A percentile compares a stretch with the other conserved stretches of the same genome.
Conservation (phyloP, 306 rosid species). For the Cicer cuneatum region DNA sequence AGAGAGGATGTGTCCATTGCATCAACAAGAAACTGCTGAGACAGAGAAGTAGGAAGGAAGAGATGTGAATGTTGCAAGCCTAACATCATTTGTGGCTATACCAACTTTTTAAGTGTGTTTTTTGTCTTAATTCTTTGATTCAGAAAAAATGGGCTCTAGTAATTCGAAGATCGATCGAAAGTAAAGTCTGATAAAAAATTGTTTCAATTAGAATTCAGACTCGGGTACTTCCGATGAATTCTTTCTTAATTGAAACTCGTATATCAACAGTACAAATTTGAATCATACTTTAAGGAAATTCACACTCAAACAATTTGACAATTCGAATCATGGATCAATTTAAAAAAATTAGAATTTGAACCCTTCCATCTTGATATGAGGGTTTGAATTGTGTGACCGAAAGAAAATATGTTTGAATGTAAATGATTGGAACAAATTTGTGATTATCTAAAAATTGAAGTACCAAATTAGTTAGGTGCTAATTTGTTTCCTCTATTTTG, state of each 20-base stretch:
- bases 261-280: background rate
- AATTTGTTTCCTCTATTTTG: too few species aligned
- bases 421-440: background rate
- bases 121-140: too few species aligned
- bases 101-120: background rate
- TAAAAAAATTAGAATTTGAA: background rate
- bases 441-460: background rate
- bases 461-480: background rate
- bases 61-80: background rate
- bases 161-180: too few species aligned
- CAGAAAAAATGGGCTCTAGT: too few species aligned
- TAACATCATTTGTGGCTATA: conserved; percentile 3
- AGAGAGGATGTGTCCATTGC: too few species aligned
- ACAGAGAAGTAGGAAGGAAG: too few species aligned
- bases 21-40: too few species aligned
- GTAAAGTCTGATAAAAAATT: too few species aligned
- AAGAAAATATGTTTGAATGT: background rate
- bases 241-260: too few species aligned
- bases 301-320: background rate
- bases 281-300: background rate
- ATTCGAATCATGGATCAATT: background rate
- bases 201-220: too few species aligned
- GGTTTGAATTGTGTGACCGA: background rate
- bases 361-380: background rate
- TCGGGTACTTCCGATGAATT: too few species aligned